A percentile compares a stretch with the other conserved stretches of the same genome.
Evolutionary conservation across 495 filamentous ascomycete genomes (phyloP).

Genomic region (Penicillium cataractarum): DNA sequence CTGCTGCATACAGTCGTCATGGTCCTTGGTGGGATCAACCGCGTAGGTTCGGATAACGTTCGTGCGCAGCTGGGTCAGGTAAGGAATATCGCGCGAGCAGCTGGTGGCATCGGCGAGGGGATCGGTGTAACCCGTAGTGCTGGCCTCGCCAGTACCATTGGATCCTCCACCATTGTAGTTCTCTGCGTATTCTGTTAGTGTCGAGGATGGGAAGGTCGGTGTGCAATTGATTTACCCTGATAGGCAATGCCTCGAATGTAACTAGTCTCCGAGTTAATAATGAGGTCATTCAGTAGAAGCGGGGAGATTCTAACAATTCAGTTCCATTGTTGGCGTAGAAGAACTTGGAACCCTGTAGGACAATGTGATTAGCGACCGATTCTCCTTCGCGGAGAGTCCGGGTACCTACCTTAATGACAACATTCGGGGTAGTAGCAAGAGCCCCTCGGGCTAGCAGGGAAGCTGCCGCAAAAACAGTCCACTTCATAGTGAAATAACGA

Average conservation of each 20-base stretch:
- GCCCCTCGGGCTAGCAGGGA: slow-evolving; percentile 50
- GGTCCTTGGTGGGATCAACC: slow-evolving; percentile 77
- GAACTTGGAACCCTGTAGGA: slow-evolving; percentile 49
- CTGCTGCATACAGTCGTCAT: slow-evolving; percentile 81
- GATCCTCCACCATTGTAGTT: slow-evolving; percentile 57
- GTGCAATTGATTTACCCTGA: slow-evolving; percentile 47
- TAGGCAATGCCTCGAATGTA: slow-evolving; percentile 91
- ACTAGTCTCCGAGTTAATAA: slow-evolving; percentile 14
- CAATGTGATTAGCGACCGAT: not conserved
- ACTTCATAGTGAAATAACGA: slow-evolving; percentile 2
- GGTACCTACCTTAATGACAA: slow-evolving; percentile 56
- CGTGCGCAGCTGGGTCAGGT: slow-evolving; percentile 73
- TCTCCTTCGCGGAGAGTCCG: not conserved
- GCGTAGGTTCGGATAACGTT: slow-evolving; percentile 96
- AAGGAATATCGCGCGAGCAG: slow-evolving; percentile 84
- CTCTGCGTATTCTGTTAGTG: slow-evolving; percentile 36
- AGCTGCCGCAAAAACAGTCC: not conserved
- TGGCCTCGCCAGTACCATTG: slow-evolving; percentile 53
- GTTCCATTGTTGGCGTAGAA: slow-evolving; percentile 78
- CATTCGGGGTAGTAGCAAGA: slow-evolving; percentile 63
- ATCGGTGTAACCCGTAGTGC: slow-evolving; percentile 55
- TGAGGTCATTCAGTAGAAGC: not conserved
- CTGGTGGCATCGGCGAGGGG: slow-evolving; percentile 70
- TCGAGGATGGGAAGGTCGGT: not conserved
- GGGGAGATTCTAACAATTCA: slow-evolving; percentile 61